Conservation (phyloP, 805 yeast species). For the Saturnispora mendoncae region DNA sequence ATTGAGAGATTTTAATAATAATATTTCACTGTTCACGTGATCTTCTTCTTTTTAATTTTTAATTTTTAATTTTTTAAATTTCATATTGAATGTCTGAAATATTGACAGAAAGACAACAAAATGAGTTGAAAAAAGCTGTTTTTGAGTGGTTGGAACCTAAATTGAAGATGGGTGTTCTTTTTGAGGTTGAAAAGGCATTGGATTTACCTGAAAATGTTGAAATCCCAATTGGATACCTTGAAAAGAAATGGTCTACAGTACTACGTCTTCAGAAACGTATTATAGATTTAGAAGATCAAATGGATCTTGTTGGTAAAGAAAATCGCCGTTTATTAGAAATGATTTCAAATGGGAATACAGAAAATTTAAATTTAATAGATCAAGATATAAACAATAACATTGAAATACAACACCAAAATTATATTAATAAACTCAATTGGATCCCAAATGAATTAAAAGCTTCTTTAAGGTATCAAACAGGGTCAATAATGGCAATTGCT, state of each 20-base stretch:
- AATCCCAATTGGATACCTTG: constrained; percentile 34
- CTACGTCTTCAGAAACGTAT: constrained; percentile 68
- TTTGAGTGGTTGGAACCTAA: constrained; percentile 24
- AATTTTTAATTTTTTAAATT: neutral
- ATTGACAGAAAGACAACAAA: neutral
- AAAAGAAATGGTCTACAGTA: constrained; percentile 84
- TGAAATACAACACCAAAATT: constrained; percentile 14
- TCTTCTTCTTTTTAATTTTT: neutral
- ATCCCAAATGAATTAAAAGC: constrained; percentile 43
- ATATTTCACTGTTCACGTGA: constrained; percentile 7
- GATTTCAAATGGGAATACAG: neutral
- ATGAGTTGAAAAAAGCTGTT: constrained; percentile 30
- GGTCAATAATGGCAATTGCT: constrained; percentile 51
- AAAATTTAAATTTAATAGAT: neutral
- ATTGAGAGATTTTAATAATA: too few relatives aligned
- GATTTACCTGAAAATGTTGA: constrained; percentile 12
- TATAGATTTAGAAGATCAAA: constrained; percentile 57
- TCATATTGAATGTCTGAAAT: constrained; percentile 4
- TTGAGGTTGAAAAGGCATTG: neutral
- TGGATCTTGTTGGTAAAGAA: constrained; percentile 39
- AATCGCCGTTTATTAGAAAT: constrained; percentile 15
- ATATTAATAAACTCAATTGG: constrained; percentile 58
- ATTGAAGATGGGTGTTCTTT: constrained; percentile 2
- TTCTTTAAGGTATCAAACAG: constrained; percentile 45
- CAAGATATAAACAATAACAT: neutral